A percentile compares a stretch with the other conserved stretches of the same genome.
These are phyloP conservation scores for Cyberlindnera galapagoensis DNA, from an alignment of 805 yeast species.

Conservation along the genomic window DNA sequence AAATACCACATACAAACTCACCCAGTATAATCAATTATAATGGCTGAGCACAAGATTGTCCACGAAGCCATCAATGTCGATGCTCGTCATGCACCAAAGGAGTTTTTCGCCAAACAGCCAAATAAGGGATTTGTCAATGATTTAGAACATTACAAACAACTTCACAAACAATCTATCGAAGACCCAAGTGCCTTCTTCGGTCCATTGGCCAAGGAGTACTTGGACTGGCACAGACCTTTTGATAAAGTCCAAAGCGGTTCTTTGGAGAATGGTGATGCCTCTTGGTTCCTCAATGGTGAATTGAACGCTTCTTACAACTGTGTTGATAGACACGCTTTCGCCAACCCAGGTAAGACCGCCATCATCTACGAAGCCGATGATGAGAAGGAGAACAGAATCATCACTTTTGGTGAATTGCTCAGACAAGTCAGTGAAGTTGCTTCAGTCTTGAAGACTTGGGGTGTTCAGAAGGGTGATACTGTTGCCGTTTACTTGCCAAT, in stretches of 20 bases:
- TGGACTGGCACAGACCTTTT: conserved; percentile 79
- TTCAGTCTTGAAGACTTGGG: conserved; percentile 74
- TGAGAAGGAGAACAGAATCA: conserved; percentile 58
- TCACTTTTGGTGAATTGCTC: conserved; percentile 84
- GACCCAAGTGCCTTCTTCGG: conserved; percentile 82
- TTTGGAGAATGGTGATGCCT: conserved; percentile 67
- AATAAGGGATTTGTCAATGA: conserved; percentile 21
- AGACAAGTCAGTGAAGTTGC: conserved; percentile 83
- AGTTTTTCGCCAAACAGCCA: conserved; percentile 36
- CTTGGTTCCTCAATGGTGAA: conserved; percentile 94
- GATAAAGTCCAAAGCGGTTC: conserved; percentile 51
- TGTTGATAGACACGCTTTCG: conserved; percentile 92
- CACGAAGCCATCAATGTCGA: conserved; percentile 34
- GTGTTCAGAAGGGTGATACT: conserved; percentile 90
- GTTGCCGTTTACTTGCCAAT: conserved; percentile 96
- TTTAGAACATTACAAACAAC: conserved; percentile 58
- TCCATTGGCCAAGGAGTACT: conserved; percentile 60
- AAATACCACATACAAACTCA: too few species aligned
- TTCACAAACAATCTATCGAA: conserved; percentile 70
- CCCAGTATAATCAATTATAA: too few species aligned
- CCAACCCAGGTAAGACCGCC: conserved; percentile 78
- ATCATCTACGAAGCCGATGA: conserved; percentile 93
- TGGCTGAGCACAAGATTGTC: conserved; percentile 28
- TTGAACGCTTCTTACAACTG: conserved; percentile 90
- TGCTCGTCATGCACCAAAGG: conserved; percentile 28